Base-by-base conservation (phyloP, 1,284 basidiomycete species). In the Papiliotrema terrestris region DNA sequence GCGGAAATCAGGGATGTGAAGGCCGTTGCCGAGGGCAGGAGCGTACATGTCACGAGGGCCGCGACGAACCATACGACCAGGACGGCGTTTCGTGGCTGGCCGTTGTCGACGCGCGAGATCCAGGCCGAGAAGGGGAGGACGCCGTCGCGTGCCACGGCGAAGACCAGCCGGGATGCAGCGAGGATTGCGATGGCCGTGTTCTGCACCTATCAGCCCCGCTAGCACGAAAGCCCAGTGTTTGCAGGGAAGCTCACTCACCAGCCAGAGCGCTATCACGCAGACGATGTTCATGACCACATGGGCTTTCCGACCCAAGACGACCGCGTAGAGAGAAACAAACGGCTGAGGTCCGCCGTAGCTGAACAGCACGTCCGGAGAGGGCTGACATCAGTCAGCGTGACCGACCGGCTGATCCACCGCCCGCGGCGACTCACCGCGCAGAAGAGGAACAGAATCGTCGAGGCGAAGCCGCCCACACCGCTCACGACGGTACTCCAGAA, bases 1-100 rank as follows among this genome's bases (percentile, higher is more conserved):
- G 89, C 90, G 9, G 88, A 90, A 42, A 91, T 83, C 55, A 92
- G 80, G 17, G 88, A 90, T 2, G 85, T 89, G 78, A 92, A 93
- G 1, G 90, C 90, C 38, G 91, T 90, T 62, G 86, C 83, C 62
- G 87, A 89, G 1, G 89, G 88, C 26, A 92, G 78, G 65, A 92
- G 91, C 3, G 87, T 87, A 78, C 88, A 91, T 22, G 92, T 79
- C 14, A 92, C 65, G 26, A 77, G 51, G 0, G 86, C 86, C 0
- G 82, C 86, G 63, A 90, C 90, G 56, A 87, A 69, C 69, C 83
- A 87, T 69, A 91, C 89, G 63, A 91, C 83, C 0, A 87, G 89
- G 8, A 91, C 84, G 8, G 90, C 88, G 68, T 91, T 86, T 56
- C 80, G 82, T 0, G 90, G 90, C 64, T 91, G 87, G 2, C 87